These are phyloP conservation scores for Apiospora malaysiana DNA, from an alignment of 2,329 filamentous ascomycete species.

Conservation along the genomic window DNA sequence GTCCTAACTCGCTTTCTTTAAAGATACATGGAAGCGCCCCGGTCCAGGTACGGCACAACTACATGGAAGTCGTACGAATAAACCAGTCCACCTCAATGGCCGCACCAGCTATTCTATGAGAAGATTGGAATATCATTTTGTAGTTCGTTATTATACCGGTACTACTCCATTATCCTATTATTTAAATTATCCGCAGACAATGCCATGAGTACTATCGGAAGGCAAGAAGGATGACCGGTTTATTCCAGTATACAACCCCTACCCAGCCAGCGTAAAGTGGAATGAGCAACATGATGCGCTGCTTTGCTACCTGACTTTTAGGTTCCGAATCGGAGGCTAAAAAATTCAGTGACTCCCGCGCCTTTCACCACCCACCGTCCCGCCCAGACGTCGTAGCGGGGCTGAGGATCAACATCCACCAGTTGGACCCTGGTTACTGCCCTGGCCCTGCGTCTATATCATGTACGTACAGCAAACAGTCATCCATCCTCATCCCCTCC, in stretches of 20 bases:
- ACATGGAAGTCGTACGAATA: too few relatives aligned
- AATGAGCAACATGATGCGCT: neutral
- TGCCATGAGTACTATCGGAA: too few relatives aligned
- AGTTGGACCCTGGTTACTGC: neutral
- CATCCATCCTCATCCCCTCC: neutral
- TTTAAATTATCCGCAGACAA: too few relatives aligned
- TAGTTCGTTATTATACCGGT: too few relatives aligned
- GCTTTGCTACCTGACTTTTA: constrained; percentile 7
- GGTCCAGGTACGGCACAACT: neutral
- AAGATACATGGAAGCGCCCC: neutral
- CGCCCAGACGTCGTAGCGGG: neutral
- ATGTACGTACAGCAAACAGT: too few relatives aligned
- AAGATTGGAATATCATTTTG: too few relatives aligned
- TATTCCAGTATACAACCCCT: too few relatives aligned
- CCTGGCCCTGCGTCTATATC: neutral
- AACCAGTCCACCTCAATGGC: too few relatives aligned
- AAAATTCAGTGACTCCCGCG: constrained; percentile 17
- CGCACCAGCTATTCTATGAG: too few relatives aligned
- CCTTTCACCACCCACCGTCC: neutral
- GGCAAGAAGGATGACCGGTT: too few relatives aligned
- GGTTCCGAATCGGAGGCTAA: constrained; percentile 13
- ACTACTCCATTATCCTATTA: too few relatives aligned
- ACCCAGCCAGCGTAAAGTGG: too few relatives aligned
- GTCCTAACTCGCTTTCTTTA: constrained; percentile 6
- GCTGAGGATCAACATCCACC: neutral